Evolutionary conservation across 176 grass and related monocot genomes (phyloP).

Genomic region (Carex scoparia): DNA sequence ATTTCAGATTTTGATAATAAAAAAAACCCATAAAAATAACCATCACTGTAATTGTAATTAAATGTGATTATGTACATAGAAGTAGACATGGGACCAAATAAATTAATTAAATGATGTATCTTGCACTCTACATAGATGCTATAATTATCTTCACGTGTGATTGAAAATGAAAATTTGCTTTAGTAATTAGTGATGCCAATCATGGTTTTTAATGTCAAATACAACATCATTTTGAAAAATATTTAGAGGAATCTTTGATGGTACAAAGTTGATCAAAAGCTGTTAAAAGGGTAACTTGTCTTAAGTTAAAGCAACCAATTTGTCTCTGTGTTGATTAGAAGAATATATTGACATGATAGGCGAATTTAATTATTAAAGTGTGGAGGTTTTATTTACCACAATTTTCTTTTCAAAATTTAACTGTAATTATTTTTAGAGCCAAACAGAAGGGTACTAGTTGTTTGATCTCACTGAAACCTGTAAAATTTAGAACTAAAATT

Average conservation of each 20-base stretch:
- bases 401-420: neutral
- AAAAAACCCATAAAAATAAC: neutral
- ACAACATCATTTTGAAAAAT: neutral
- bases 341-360: neutral
- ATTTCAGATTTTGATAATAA: neutral
- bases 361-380: neutral
- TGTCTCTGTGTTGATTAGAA: neutral
- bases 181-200: neutral
- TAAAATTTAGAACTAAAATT: too few species aligned
- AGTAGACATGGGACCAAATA: neutral
- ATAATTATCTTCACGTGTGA: slow-evolving; percentile 11
- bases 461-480: too few species aligned
- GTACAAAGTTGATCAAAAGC: neutral
- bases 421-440: too few species aligned
- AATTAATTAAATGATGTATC: neutral
- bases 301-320: neutral
- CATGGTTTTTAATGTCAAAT: slow-evolving; percentile 1
- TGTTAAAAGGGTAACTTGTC: neutral
- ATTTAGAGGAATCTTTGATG: slow-evolving; percentile 12
- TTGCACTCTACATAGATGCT: neutral
- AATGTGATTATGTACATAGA: neutral
- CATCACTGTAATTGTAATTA: neutral
- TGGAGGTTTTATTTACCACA: neutral
- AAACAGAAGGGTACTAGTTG: too few species aligned
- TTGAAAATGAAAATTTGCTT: slow-evolving; percentile 11